phyloP scores from a whole-genome alignment of 495 filamentous ascomycete species.

The Pyrenopolyporus hunteri region DNA sequence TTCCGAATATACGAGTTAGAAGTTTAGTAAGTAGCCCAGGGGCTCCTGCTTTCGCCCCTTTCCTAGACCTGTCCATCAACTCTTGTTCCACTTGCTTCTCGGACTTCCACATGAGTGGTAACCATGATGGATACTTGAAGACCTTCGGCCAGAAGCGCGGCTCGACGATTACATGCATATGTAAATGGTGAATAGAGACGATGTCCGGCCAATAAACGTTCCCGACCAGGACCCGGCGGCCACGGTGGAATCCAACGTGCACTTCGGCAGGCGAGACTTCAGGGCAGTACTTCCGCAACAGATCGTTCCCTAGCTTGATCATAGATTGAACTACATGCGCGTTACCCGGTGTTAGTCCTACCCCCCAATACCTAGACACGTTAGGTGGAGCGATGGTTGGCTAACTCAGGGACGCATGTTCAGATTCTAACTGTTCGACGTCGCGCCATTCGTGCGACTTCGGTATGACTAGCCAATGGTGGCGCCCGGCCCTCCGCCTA shows the following conservation, averaged over 20 bases:
- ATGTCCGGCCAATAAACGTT: conserved; percentile 30
- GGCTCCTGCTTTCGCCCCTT: neutral
- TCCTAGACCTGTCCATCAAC: neutral
- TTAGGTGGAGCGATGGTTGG: too few species aligned
- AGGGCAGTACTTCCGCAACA: conserved; percentile 13
- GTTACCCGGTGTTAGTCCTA: neutral
- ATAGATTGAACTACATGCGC: conserved; percentile 2
- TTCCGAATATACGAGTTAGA: too few species aligned
- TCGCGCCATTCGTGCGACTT: conserved; percentile 26
- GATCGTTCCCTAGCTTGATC: neutral
- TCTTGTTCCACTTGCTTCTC: conserved; percentile 6
- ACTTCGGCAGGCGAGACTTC: conserved; percentile 3
- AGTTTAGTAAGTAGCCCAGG: neutral
- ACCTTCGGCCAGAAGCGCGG: conserved; percentile 14
- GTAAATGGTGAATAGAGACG: conserved; percentile 31
- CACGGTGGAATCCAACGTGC: conserved; percentile 26
- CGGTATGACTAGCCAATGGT: conserved; percentile 33
- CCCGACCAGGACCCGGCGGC: conserved; percentile 17
- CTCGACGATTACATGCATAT: conserved; percentile 30
- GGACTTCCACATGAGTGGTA: conserved; percentile 37
- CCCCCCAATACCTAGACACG: neutral
- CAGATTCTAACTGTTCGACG: conserved; percentile 12
- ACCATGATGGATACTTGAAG: conserved; percentile 31
- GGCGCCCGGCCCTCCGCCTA: conserved; percentile 3
- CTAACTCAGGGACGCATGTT: conserved; percentile 5